Evolutionary conservation across 2,329 filamentous ascomycete species (phyloP), one percentile per base, ranked within the genome.

Genomic region (Pleomassaria siparia): DNA sequence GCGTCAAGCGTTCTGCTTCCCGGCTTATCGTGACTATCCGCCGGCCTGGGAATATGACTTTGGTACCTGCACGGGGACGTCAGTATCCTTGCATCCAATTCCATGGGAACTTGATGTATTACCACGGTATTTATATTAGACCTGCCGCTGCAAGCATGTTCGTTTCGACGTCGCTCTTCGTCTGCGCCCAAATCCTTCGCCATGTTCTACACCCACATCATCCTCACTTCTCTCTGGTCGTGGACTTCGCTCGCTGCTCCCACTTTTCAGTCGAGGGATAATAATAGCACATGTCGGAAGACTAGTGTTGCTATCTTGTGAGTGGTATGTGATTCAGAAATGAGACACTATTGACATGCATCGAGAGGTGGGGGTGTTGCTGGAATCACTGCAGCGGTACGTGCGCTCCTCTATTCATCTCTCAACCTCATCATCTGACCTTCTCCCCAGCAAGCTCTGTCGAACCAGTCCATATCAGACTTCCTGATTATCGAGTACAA

Each of bases 401-500:
- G 72, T 43, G 16, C n/a, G n/a, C n/a, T n/a, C n/a, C n/a, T n/a
- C n/a, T n/a, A n/a, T n/a, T 16, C 30, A n/a, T 20, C 6, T 16
- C 4, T 32, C n/a, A 21, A 22, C 10, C 6, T 22, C 26, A 8
- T n/a, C 2, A 4, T 40, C 15, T 20, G 12, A 22, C 12, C 26
- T 44, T 5, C 21, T 37, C 4, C 22, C 12, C 49, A 77, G 75
- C 82, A 87, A 74, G 76, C 83, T 2, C 65, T 88, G 5, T 67
- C 75, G 4, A 85, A 87, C 44, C 76, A 77, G 2, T 85, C 82
- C 0, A 71, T 87, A 5, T 70, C 74, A 0, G 83, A 88, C 49
- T 87, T 88, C 49, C 44, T 87, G 7, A 83, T 88, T 39, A 65
- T 88, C 2, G 85, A 88, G 50, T 81, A 83, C 50, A 82, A 83